A percentile compares a stretch with the other conserved stretches of the same genome.
phyloP scores from a whole-genome alignment of 1,284 basidiomycete genomes.

The Cutaneotrichosporon spelunceum region DNA sequence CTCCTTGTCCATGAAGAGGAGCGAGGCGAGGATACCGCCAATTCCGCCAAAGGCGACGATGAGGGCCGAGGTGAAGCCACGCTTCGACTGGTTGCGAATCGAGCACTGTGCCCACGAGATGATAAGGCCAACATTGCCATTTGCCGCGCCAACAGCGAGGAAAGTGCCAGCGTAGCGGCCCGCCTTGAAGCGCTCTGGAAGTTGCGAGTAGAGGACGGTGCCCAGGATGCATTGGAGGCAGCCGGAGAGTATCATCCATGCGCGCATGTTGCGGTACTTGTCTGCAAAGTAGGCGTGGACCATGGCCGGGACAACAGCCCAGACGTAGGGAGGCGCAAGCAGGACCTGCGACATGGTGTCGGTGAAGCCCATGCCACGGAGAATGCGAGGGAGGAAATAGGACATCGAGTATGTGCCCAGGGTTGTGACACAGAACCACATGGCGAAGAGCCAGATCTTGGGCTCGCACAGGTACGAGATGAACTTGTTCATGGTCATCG shows the following conservation, averaged over 20 bases:
- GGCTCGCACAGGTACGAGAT: constrained; percentile 44
- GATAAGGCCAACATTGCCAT: constrained; percentile 39
- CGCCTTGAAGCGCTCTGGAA: constrained; percentile 20
- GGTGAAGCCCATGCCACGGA: constrained; percentile 46
- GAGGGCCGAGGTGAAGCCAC: constrained; percentile 46
- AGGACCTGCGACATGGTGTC: constrained; percentile 39
- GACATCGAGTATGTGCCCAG: constrained; percentile 27
- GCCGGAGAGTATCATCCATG: constrained; percentile 9
- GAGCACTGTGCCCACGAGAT: constrained; percentile 49
- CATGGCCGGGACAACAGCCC: constrained; percentile 46
- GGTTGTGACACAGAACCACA: constrained; percentile 44
- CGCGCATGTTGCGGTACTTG: constrained; percentile 23
- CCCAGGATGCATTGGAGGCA: constrained; percentile 12
- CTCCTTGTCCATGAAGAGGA: constrained; percentile 20
- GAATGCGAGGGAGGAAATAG: constrained; percentile 52
- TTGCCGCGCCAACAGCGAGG: constrained; percentile 47
- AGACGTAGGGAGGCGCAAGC: constrained; percentile 51
- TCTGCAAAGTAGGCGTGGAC: constrained; percentile 46
- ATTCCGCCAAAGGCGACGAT: constrained; percentile 51
- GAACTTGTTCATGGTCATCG: constrained; percentile 46
- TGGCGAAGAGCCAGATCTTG: constrained; percentile 53
- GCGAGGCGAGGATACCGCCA: constrained; percentile 47
- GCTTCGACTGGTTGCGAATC: constrained; percentile 51
- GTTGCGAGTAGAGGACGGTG: constrained; percentile 17
- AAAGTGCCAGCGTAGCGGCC: constrained; percentile 51